phyloP scores from a whole-genome alignment of 2,329 filamentous ascomycete species.

The Thermothelomyces thermophilus region DNA sequence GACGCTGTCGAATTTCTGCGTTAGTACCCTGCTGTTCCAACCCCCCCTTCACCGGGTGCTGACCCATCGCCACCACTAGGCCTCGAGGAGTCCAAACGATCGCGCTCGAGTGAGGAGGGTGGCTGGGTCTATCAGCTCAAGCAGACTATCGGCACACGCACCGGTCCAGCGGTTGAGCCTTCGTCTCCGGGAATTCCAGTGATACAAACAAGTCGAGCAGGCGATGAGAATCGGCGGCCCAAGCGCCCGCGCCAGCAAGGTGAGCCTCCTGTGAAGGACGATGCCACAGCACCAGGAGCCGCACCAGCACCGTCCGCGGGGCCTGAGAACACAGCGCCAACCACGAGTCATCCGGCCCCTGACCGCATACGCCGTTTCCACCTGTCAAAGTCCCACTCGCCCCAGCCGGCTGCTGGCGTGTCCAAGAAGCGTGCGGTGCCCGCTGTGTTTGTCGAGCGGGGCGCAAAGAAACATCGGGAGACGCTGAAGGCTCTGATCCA shows the following conservation, averaged over 20 bases:
- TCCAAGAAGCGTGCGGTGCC: constrained; percentile 23
- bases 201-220: constrained; percentile 43
- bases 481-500: constrained; percentile 7
- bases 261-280: constrained; percentile 11
- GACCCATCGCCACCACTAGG: constrained; percentile 31
- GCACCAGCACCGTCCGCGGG: background rate
- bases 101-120: constrained; percentile 33
- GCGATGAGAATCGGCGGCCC: constrained; percentile 28
- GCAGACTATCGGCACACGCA: constrained; percentile 27
- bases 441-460: constrained; percentile 24
- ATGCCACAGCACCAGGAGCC: background rate
- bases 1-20: constrained; percentile 49
- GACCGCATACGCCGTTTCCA: constrained; percentile 25
- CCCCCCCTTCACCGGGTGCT: constrained; percentile 14
- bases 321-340: background rate
- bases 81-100: constrained; percentile 49
- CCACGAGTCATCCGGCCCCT: constrained; percentile 2
- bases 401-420: constrained; percentile 12
- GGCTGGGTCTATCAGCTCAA: constrained; percentile 53
- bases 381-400: constrained; percentile 19
- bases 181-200: constrained; percentile 32
- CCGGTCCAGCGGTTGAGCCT: constrained; percentile 26
- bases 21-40: constrained; percentile 26
- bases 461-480: constrained; percentile 22
- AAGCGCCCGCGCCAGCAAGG: constrained; percentile 19